Evolutionary conservation across 371 early-diverging fungal species (phyloP), one percentile per base, ranked within the genome.

Genomic region (Saksenaea oblongispora): DNA sequence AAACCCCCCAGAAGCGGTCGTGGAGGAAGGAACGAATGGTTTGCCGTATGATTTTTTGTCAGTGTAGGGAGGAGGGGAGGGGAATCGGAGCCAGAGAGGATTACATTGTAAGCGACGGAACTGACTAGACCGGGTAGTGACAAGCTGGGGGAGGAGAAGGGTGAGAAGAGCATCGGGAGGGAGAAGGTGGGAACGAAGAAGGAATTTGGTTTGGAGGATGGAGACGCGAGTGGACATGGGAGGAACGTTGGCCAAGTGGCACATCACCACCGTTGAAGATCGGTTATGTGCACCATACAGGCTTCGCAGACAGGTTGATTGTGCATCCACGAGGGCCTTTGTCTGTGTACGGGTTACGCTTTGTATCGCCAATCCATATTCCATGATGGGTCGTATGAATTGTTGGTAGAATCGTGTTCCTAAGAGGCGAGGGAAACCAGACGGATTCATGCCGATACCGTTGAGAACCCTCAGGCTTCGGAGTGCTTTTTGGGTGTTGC

Each of bases 161-260:
- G n/a, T n/a, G n/a, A n/a, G n/a, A n/a, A n/a, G n/a, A n/a, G n/a
- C n/a, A n/a, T n/a, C n/a, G n/a, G n/a, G n/a, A n/a, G n/a, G n/a
- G n/a, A n/a, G n/a, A n/a, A n/a, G n/a, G n/a, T n/a, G n/a, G n/a
- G n/a, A n/a, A n/a, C n/a, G n/a, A n/a, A n/a, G n/a, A n/a, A n/a
- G n/a, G n/a, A n/a, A n/a, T n/a, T n/a, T n/a, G n/a, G n/a, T n/a
- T 56, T 65, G 65, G 3, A 65, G 24, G 17, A 44, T 37, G 5
- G 3, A 1, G 10, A 47, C n/a, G 35, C 61, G 34, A 2, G 17
- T 28, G 11, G 35, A 22, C 65, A 59, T 59, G 5, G 22, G 14
- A 14, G 63, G 63, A 14, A 37, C 28, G 15, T 67, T 67, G 28
- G 41, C 41, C 7, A 67, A 5, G 17, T 62, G 63, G 1, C 53